phyloP scores from a whole-genome alignment of 164 flowering plant genomes.

The Nelumbo lutea region DNA sequence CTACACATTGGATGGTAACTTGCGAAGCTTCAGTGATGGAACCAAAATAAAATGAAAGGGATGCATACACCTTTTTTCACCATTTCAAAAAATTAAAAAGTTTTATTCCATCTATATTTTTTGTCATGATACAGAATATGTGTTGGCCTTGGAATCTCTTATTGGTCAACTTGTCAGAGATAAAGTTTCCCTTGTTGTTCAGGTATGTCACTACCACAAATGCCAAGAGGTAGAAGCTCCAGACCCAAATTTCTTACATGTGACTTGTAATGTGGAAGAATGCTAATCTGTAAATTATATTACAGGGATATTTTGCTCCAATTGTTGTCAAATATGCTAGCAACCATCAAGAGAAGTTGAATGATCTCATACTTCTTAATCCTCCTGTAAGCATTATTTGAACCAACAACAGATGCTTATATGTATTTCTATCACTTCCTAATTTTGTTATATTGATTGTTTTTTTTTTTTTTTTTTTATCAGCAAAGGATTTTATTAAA shows the following conservation, averaged over 20 bases:
- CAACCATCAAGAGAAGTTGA: slow-evolving; percentile 67
- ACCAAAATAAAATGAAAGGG: too few species aligned
- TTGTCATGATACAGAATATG: slow-evolving; percentile 53
- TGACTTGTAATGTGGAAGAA: not conserved
- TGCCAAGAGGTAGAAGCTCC: not conserved
- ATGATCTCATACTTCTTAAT: slow-evolving; percentile 69
- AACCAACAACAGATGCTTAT: not conserved
- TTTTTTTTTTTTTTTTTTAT: too few species aligned
- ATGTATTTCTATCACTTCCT: not conserved
- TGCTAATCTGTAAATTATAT: slow-evolving; percentile 11
- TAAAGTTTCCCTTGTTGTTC: slow-evolving; percentile 78
- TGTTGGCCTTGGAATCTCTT: slow-evolving; percentile 67
- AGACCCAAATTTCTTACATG: not conserved
- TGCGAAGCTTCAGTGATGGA: too few species aligned
- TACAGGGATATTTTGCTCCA: slow-evolving; percentile 89
- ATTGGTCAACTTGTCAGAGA: slow-evolving; percentile 40
- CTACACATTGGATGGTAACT: slow-evolving; percentile 77
- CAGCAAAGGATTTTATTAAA: too few species aligned
- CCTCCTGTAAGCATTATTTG: slow-evolving; percentile 67
- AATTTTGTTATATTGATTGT: not conserved
- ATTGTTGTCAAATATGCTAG: slow-evolving; percentile 79
- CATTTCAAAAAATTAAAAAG: not conserved
- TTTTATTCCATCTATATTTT: not conserved
- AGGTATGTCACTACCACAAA: slow-evolving; percentile 41
- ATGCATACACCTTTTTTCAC: not conserved